Evolutionary conservation across 208 protist genomes (phyloP).

Genomic region (Crithidia mellificae): DNA sequence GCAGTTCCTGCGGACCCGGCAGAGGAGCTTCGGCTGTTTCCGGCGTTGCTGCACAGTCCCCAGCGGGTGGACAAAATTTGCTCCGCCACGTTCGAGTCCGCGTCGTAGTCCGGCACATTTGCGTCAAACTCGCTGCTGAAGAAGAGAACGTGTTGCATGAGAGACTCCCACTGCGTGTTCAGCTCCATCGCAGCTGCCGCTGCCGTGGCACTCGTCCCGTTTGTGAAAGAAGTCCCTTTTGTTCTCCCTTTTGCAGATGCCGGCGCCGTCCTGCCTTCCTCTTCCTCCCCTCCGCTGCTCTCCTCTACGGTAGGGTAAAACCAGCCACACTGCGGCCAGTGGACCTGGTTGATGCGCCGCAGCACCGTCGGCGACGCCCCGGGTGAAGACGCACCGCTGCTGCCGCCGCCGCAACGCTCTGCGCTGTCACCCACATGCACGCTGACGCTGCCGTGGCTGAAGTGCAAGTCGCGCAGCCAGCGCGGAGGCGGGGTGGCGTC

Average conservation of each 20-base stretch:
- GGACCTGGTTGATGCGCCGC: conserved; percentile 18
- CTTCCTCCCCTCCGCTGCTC: conserved; percentile 15
- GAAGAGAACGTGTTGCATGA: conserved; percentile 44
- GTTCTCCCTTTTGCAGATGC: too few relatives aligned
- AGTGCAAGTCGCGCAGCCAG: conserved; percentile 20
- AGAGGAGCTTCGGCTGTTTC: conserved; percentile 1
- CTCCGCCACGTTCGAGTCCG: conserved; percentile 23
- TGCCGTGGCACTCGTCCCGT: too few relatives aligned
- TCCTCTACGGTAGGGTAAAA: conserved; percentile 25
- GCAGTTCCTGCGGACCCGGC: too few relatives aligned
- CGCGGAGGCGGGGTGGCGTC: conserved; percentile 25
- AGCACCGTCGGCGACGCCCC: background rate
- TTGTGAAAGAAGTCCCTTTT: too few relatives aligned
- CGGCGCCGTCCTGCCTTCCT: background rate
- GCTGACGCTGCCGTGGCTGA: conserved; percentile 15
- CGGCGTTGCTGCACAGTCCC: conserved; percentile 12
- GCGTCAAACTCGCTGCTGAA: conserved; percentile 38
- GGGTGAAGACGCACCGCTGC: background rate
- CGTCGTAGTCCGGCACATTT: conserved; percentile 28
- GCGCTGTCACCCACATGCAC: background rate
- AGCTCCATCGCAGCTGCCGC: conserved; percentile 8
- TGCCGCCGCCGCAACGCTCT: background rate
- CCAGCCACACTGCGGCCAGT: conserved; percentile 39
- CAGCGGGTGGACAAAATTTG: conserved; percentile 31
- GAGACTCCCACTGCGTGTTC: conserved; percentile 21